These are phyloP conservation scores for Fusarium transvaalense DNA, from an alignment of 2,329 filamentous ascomycete species.

Conservation along the genomic window DNA sequence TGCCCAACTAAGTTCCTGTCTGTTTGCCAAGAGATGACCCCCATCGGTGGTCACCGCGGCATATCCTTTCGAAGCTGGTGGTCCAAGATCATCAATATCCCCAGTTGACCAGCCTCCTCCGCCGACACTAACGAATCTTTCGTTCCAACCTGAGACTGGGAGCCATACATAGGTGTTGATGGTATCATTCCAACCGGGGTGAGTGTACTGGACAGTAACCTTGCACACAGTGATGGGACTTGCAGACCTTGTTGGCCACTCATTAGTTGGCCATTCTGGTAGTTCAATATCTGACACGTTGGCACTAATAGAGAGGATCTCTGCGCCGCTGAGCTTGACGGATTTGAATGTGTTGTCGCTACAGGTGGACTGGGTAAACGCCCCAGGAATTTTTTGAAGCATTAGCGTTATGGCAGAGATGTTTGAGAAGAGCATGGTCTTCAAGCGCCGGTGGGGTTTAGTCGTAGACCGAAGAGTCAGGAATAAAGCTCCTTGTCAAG, in stretches of 20 bases:
- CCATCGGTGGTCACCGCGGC: slow-evolving; percentile 29
- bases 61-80: slow-evolving; percentile 16
- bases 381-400: background rate
- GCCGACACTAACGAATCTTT: slow-evolving; percentile 28
- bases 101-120: slow-evolving; percentile 37
- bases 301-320: slow-evolving; percentile 3
- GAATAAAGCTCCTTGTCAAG: fast-evolving
- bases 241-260: slow-evolving; percentile 5
- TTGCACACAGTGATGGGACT: slow-evolving; percentile 4
- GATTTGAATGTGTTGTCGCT: background rate
- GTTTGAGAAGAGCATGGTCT: slow-evolving; percentile 9
- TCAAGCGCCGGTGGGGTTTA: background rate
- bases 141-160: slow-evolving; percentile 31
- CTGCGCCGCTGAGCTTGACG: background rate
- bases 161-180: slow-evolving; percentile 28
- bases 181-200: slow-evolving; percentile 32
- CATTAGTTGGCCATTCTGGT: background rate
- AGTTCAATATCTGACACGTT: background rate
- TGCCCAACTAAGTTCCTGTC: slow-evolving; percentile 26
- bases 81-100: background rate
- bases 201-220: slow-evolving; percentile 23
- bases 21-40: background rate
- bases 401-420: background rate
- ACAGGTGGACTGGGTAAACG: background rate
- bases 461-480: fast-evolving